Base-by-base conservation (phyloP, 2,329 filamentous ascomycete genomes). In the Pseudonectria foliicola region DNA sequence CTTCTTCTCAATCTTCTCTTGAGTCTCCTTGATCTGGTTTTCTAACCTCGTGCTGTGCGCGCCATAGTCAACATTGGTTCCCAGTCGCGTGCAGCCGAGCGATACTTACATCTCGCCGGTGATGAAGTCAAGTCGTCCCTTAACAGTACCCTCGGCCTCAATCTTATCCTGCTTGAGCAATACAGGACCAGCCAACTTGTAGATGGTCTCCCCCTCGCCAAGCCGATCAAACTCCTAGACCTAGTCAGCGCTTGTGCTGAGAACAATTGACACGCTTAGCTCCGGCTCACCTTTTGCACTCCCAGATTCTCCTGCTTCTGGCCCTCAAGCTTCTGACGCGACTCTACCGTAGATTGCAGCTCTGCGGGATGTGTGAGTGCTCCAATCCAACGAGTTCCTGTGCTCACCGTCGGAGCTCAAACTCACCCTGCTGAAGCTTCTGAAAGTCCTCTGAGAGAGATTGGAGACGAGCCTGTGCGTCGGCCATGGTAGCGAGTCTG, bases 121-220 rank as follows among this genome's bases (percentile, higher is more conserved):
- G 47, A 98, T 98, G 55, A 90, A 96, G 47, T 95, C 88, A 33
- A 98, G 62, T 15, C 92, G 79, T 13, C 86, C 86, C 50, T 93
- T 87, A 13, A 98, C 92, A 0, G 88, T 89, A 70, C 85, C 83
- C 46, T 88, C 80, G 0, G 92, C 92, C 59, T 98, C 92, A 2
- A 77, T 67, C 61, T 85, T 89, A 38, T 96, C 92, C 62, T 98
- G 92, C 71, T 96, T 95, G 54, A 98, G 63, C 25, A 98, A 67
- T 6, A 96, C 85, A 0, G 92, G 92, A 0, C 92, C 92, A 30
- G 95, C 80, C 27, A 95, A 77, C 65, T 96, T 98, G 76, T 94
- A 98, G 61, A 98, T 94, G 45, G 80, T 86, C 54, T 93, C 84
- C 49, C 82, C 83, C 25, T 89, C 82, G 50, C 80, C 76, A 39